Evolutionary conservation across 2,329 filamentous ascomycete species (phyloP), one percentile per base, ranked within the genome.

Genomic region (Zymoseptoria crescenta): DNA sequence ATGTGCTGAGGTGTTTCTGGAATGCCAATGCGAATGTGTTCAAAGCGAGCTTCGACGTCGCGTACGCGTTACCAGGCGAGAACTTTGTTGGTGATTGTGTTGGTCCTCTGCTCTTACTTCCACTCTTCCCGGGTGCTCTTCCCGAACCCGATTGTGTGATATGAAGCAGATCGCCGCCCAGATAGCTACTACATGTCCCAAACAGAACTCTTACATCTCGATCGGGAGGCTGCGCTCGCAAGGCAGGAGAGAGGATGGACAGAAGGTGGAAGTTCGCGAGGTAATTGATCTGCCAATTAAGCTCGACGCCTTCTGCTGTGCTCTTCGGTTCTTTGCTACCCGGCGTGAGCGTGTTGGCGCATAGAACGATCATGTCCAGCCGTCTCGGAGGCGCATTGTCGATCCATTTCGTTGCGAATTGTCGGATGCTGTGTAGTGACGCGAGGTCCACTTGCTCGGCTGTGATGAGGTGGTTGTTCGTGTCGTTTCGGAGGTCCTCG

Each of bases 391-490:
- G 93, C 21, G 89, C 84, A 73, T 96, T 97, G 74, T 99, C 93
- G 65, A 99, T 91, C 93, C 95, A 99, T 77, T 91, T 93, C 0
- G 94, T 99, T 10, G 94, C 94, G 73, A 99, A 99, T 63, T 87
- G 82, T 48, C 94, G 88, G 67, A 99, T 87, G 73, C 89, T 95
- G 73, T 96, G 85, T n/a, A 99, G 79, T 16, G 88, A 93, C 10
- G 87, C 78, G 28, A 99, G 83, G 71, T 99, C 91, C 67, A 96
- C 91, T 75, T 96, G 89, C 74, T 99, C 94, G 60, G 94, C 91
- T 69, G 96, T 97, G 67, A 99, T 90, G 70, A 99, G 81, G 59
- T 92, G 81, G 75, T 97, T 97, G 30, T 83, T 81, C 7, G 91
- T 90, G 56, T 81, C 79, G 28, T 81, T 79, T 57, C 95, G 87